Conservation (phyloP, 768 basidiomycete species). For the Kockovaella imperatae region DNA sequence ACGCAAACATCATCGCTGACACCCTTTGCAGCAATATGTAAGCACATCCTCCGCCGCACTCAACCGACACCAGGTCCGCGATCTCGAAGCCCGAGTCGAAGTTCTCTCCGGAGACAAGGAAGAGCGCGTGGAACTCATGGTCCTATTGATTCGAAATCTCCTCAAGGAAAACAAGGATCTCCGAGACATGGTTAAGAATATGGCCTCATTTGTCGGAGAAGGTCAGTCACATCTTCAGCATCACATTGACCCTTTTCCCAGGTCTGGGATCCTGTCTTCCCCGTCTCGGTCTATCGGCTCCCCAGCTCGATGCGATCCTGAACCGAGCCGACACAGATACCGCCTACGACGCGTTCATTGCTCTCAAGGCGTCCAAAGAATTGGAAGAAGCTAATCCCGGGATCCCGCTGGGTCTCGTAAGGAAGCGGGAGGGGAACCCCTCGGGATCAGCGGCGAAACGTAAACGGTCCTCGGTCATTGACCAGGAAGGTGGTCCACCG, state of each 20-base stretch:
- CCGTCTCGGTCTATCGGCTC: constrained; percentile 37
- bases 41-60: not conserved
- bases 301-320: constrained; percentile 71
- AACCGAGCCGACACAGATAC: constrained; percentile 87
- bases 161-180: constrained; percentile 84
- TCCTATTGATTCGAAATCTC: constrained; percentile 70
- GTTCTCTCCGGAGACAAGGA: constrained; percentile 86
- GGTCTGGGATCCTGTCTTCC: constrained; percentile 43
- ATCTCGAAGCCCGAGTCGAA: constrained; percentile 91
- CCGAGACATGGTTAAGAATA: constrained; percentile 64
- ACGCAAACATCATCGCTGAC: constrained; percentile 2
- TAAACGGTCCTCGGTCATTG: constrained; percentile 12
- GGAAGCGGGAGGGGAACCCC: constrained; percentile 11
- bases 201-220: constrained; percentile 77
- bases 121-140: constrained; percentile 74
- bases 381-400: constrained; percentile 31
- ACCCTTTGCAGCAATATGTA: constrained; percentile 20
- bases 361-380: constrained; percentile 52
- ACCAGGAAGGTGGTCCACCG: not conserved
- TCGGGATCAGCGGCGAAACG: constrained; percentile 10
- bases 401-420: constrained; percentile 13
- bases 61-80: constrained; percentile 61
- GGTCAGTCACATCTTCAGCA: constrained; percentile 52
- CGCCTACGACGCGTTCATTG: constrained; percentile 79
- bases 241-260: constrained; percentile 6